Evolutionary conservation across 169 alveolate species (phyloP).

Genomic region (Cryptosporidium meleagridis): DNA sequence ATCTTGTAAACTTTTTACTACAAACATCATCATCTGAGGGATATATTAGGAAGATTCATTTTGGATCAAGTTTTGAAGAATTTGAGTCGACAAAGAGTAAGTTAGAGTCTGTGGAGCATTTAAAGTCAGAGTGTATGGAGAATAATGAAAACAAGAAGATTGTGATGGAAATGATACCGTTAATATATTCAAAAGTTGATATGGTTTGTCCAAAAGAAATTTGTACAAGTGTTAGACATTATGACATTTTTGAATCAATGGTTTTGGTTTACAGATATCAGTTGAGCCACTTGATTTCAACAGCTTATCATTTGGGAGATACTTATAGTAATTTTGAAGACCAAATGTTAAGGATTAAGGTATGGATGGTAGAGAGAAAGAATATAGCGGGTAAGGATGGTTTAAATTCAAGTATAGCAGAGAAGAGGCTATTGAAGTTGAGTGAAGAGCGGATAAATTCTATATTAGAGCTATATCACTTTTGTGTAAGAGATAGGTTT

Average conservation of each 20-base stretch:
- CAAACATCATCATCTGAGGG: constrained; percentile 21
- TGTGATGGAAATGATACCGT: neutral
- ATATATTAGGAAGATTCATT: constrained; percentile 27
- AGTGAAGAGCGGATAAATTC: neutral
- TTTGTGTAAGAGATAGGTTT: constrained; percentile 35
- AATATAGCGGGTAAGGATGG: no score
- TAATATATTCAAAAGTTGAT: neutral
- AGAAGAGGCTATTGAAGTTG: neutral
- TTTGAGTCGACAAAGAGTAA: constrained; percentile 8
- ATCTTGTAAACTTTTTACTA: constrained; percentile 21
- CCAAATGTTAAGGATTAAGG: constrained; percentile 7
- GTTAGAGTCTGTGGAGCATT: constrained; percentile 2
- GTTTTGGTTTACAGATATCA: constrained; percentile 41
- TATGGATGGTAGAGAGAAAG: constrained; percentile 4
- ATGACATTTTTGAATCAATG: constrained; percentile 46
- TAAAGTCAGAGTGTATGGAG: neutral
- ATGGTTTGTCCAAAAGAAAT: constrained; percentile 4
- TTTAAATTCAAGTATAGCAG: neutral
- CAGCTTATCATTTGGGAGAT: neutral
- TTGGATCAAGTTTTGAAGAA: constrained; percentile 35
- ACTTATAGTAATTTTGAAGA: neutral
- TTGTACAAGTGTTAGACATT: neutral
- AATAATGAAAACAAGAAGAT: neutral
- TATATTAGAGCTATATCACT: constrained; percentile 11
- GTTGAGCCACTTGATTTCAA: neutral